Base-by-base conservation (phyloP, 257 asterid species). In the Capsicum pubescens region DNA sequence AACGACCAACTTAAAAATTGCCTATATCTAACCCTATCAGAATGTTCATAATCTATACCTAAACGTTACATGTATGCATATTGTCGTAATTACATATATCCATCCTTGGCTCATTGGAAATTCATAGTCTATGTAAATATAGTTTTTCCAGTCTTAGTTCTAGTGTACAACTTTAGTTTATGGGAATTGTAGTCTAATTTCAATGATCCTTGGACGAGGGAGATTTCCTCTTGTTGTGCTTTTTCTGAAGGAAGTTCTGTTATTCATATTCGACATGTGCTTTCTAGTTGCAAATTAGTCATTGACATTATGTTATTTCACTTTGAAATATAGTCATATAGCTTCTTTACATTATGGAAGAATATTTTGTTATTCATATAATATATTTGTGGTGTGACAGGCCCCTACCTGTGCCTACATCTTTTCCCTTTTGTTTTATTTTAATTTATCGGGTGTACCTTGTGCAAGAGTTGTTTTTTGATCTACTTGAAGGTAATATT, bases 191-290 rank as follows among this genome's bases (percentile, higher is more conserved):
- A 77, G 48, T 77, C 52, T 15, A 36, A 14, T 21, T 77, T 48
- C 81, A 77, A 14, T 77, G 81, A 77, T 10, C 48, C 64, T 48
- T 26, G 64, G 64, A 77, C 2, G 26, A 52, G 54, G 81, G 64
- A 76, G 63, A 77, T 54, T 77, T 26, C 26, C 81, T 52, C 64
- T 77, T 77, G 81, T 64, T 54, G 81, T 77, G 81, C 81, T 77
- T 52, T 35, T 14, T 14, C 52, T 63, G 81, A 77, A 77, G 81
- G 64, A 77, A 77, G 81, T 77, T 21, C 58, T 52, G 46, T 52
- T 76, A 26, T 54, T 74, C 44, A 42, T 54, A 77, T 32, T 54
- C 26, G 46, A 54, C 6, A 77, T 77, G 32, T 54, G 81, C 81
- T 77, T 77, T 54, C 16, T 77, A 54, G 81, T 77, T 77, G 63